These are phyloP conservation scores for Jaenimonas drosophilae DNA, from an alignment of 208 protist genomes.

Conservation along the genomic window DNA sequence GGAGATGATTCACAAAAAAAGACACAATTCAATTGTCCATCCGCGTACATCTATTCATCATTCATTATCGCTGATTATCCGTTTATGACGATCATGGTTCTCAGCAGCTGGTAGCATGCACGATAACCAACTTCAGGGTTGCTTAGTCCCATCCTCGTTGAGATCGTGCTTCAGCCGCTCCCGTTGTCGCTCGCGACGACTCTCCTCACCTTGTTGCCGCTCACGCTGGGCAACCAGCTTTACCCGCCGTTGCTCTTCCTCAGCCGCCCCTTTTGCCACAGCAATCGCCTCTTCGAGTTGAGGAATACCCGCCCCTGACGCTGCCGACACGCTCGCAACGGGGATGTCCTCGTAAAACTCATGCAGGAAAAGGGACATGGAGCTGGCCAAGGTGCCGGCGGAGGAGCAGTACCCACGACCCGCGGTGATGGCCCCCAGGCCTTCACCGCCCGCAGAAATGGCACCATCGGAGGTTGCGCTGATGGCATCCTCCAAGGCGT, in stretches of 20 bases:
- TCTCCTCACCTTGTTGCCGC: conserved; percentile 3
- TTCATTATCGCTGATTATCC: too few species aligned
- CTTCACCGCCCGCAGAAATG: neutral
- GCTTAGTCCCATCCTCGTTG: too few species aligned
- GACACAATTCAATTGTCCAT: too few species aligned
- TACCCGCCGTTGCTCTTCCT: conserved; percentile 18
- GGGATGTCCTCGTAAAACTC: conserved; percentile 94
- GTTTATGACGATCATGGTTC: too few species aligned
- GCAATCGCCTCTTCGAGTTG: conserved; percentile 79
- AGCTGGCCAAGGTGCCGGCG: conserved; percentile 84
- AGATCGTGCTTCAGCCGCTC: neutral
- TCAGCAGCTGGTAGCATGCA: too few species aligned
- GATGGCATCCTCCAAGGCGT: conserved; percentile 79
- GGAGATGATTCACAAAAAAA: too few species aligned
- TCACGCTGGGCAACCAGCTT: conserved; percentile 1
- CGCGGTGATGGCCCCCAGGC: neutral
- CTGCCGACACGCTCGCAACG: conserved; percentile 90
- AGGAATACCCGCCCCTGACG: conserved; percentile 86
- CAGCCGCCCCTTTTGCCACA: conserved; percentile 60
- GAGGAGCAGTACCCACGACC: conserved; percentile 41
- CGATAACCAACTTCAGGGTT: too few species aligned
- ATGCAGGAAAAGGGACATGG: conserved; percentile 95
- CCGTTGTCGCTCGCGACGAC: conserved; percentile 3
- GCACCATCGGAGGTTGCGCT: conserved; percentile 25
- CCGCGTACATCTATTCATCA: too few species aligned